phyloP scores from a whole-genome alignment of 495 filamentous ascomycete genomes.

The Halenospora varia region DNA sequence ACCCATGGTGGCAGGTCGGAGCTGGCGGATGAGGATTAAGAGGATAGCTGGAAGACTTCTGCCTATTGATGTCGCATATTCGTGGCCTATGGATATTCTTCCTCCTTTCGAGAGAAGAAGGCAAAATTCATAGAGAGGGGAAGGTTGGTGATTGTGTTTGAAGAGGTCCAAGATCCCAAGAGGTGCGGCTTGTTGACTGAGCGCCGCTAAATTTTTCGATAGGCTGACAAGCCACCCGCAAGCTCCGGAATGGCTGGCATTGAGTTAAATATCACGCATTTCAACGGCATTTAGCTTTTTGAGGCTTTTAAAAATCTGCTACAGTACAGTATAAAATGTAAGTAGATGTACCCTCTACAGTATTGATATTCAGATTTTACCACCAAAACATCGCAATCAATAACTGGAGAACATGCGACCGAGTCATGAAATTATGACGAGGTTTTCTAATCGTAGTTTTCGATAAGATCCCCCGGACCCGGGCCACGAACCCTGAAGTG shows the following conservation, averaged over 20 bases:
- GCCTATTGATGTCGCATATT: not conserved
- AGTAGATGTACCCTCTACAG: too few relatives aligned
- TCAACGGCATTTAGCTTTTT: not conserved
- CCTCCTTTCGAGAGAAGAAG: not conserved
- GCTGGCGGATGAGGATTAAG: not conserved
- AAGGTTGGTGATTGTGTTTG: not conserved
- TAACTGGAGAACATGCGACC: too few relatives aligned
- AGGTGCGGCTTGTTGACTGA: not conserved
- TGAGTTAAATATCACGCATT: not conserved
- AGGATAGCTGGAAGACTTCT: not conserved
- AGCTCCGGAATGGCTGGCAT: not conserved
- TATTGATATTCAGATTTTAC: too few relatives aligned
- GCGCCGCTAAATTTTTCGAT: not conserved
- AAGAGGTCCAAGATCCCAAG: not conserved
- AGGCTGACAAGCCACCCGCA: conserved; percentile 6
- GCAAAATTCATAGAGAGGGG: not conserved
- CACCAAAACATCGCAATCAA: too few relatives aligned
- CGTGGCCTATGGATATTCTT: not conserved
- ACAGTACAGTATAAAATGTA: not conserved
- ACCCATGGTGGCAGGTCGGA: conserved; percentile 25
- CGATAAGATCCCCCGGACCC: not conserved
- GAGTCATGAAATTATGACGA: not conserved
- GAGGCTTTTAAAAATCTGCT: not conserved
- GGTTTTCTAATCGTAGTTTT: not conserved
- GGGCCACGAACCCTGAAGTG: not conserved